A percentile compares a stretch with the other conserved stretches of the same genome.
phyloP scores from a whole-genome alignment of 495 filamentous ascomycete genomes.

The Thozetella sp. region DNA sequence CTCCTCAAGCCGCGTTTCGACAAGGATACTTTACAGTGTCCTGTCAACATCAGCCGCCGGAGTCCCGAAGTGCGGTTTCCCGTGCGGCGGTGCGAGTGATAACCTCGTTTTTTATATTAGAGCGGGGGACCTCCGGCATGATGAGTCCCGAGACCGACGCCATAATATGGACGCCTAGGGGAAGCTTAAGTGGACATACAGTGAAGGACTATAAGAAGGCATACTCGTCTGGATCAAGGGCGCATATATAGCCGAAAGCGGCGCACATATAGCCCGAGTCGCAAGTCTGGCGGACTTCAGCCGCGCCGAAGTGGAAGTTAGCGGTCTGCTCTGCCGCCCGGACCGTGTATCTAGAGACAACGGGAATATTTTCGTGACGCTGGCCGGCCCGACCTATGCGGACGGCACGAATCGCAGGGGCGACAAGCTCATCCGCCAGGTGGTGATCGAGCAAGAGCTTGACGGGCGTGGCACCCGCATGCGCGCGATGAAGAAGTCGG shows the following conservation, averaged over 20 bases:
- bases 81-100: slow-evolving; percentile 19
- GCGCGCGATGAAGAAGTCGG: neutral
- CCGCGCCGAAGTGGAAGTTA: neutral
- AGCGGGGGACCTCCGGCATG: slow-evolving; percentile 20
- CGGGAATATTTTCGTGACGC: neutral
- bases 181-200: slow-evolving; percentile 7
- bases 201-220: neutral
- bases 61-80: slow-evolving; percentile 13
- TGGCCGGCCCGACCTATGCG: neutral
- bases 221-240: neutral
- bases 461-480: neutral
- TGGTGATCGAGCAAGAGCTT: neutral
- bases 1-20: no score
- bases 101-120: slow-evolving; percentile 26
- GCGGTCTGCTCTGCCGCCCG: neutral
- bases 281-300: neutral
- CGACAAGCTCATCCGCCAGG: neutral
- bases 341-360: neutral
- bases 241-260: neutral
- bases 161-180: slow-evolving; percentile 9
- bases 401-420: neutral
- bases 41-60: slow-evolving; percentile 8
- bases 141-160: slow-evolving; percentile 1
- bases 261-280: neutral
- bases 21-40: slow-evolving; percentile 14